Base-by-base conservation (phyloP, 768 basidiomycete genomes). In the Suillus subluteus region DNA sequence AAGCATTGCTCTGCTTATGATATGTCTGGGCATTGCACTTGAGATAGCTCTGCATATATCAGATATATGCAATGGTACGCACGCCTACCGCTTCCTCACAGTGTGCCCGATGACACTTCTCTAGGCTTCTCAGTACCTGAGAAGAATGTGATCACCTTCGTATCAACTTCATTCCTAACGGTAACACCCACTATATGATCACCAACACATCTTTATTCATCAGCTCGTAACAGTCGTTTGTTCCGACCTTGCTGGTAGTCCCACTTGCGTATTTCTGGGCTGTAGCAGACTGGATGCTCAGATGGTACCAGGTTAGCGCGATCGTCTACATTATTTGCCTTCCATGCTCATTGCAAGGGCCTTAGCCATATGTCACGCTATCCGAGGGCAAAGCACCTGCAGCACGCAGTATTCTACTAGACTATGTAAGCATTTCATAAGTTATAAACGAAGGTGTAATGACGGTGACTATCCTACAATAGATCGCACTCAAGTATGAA, bases 301-400 rank as follows among this genome's bases (percentile, higher is more conserved):
- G 85, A 64, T 81, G 79, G 80, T 86, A 86, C 70, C 88, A 91
- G 73, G 90, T 89, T 73, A 4, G 82, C 46, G 52, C 26, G 40
- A 26, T 23, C 26, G 41, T 30, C 40, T 59, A 12, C 6, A 30
- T 59, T 40, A 30, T 41, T 59, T 59, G 26, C 40, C 23, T 41
- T 30, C 16, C 18, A 26, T 4, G 26, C 40, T 59, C 8, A 59
- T 23, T 18, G 26, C 16, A 41, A 8, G 26, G 58, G 4, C 18
- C 9, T 40, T 66, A 91, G 90, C 89, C 91, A 3, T 91, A 89
- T 67, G 78, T 92, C 6, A 75, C 82, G 7, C 75, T 92, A 35
- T 81, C 84, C 21, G 78, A 80, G 69, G 89, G 88, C 2, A 78
- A 78, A 67, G 84, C 84, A 1, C 73, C 78, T 2, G 88, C 89